Base-by-base conservation (phyloP, 345 rosid species). In the Moringa oleifera region DNA sequence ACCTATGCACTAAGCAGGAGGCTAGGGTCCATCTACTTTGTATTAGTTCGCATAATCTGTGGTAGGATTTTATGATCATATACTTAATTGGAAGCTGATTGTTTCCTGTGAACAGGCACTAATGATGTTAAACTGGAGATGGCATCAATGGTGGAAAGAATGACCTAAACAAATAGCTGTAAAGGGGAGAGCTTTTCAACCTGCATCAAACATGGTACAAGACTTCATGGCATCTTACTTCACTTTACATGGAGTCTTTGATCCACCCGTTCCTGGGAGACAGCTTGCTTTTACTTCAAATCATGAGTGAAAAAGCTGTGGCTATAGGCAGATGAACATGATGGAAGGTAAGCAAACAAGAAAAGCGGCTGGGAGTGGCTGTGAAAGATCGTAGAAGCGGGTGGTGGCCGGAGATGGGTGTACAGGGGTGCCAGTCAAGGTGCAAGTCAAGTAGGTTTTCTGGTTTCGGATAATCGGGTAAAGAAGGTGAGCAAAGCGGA, bases 91-190 rank as follows among this genome's bases (percentile, higher is more conserved):
- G 59, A 59, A 61, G 55, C 9, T 53, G 23, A 20, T 2, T 2
- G 25, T 61, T 59, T 62, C 47, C 55, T 55, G 23, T 65, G 54
- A 63, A 47, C 69, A 73, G 83, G 83, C 51, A 20, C 76, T 64
- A 72, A 71, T 76, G 70, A 73, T 63, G 78, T 68, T 18, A 71
- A 61, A 70, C 62, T 68, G 45, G 72, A 68, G 66, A 79, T 76
- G 83, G 75, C 83, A 60, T 62, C 74, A 45, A 64, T 73, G 50
- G 51, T 79, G 56, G 80, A 80, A 60, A 76, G 69, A 53, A 67
- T 73, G 83, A 65, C 76, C 56, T 70, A 76, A 61, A 76, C 76
- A 16, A 79, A 71, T 62, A 59, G 62, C 58, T 65, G 76, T 58
- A 76, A 76, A 68, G 74, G 73, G 71, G 55, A 73, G 68, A 71